Percentiles rank a stretch among this genome's conserved stretches.
Evolutionary conservation across 2,329 filamentous ascomycete genomes (phyloP).

Genomic region (Fonsecaea pedrosoi): DNA sequence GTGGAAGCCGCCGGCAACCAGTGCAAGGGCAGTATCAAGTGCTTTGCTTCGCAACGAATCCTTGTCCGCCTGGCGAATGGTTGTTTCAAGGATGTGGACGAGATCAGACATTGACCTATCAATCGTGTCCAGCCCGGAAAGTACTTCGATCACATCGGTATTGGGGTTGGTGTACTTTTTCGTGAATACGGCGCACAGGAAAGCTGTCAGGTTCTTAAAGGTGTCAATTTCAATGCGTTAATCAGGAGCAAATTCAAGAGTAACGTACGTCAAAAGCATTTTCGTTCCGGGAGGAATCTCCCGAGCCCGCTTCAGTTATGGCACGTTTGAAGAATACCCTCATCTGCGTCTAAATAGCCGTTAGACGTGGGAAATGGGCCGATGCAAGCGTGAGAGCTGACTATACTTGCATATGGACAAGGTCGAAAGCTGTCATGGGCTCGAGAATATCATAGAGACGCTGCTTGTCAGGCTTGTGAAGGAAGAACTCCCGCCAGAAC

Average conservation of each 20-base stretch:
- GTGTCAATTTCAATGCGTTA: slow-evolving; percentile 46
- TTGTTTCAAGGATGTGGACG: slow-evolving; percentile 78
- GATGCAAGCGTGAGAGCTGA: slow-evolving; percentile 16
- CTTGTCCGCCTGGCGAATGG: slow-evolving; percentile 76
- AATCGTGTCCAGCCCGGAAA: slow-evolving; percentile 87
- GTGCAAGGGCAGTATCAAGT: slow-evolving; percentile 78
- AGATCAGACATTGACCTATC: slow-evolving; percentile 89
- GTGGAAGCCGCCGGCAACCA: slow-evolving; percentile 93
- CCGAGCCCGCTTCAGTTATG: slow-evolving; percentile 70
- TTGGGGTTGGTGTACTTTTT: slow-evolving; percentile 96
- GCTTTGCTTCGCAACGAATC: slow-evolving; percentile 79
- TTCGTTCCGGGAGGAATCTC: slow-evolving; percentile 68
- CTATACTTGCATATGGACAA: slow-evolving; percentile 73
- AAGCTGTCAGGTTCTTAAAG: slow-evolving; percentile 82
- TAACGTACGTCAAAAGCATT: slow-evolving; percentile 79
- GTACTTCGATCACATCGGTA: slow-evolving; percentile 88
- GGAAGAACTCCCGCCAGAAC: slow-evolving; percentile 96
- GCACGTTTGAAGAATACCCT: slow-evolving; percentile 79
- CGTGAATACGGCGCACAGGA: slow-evolving; percentile 78
- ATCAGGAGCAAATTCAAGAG: background rate
- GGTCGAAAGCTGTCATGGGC: slow-evolving; percentile 73
- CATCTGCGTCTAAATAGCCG: slow-evolving; percentile 63
- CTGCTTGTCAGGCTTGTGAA: slow-evolving; percentile 77
- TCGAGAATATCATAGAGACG: slow-evolving; percentile 73
- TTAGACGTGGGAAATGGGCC: slow-evolving; percentile 24